Base-by-base conservation (phyloP, 306 rosid species). In the Cucumis hystrix region DNA sequence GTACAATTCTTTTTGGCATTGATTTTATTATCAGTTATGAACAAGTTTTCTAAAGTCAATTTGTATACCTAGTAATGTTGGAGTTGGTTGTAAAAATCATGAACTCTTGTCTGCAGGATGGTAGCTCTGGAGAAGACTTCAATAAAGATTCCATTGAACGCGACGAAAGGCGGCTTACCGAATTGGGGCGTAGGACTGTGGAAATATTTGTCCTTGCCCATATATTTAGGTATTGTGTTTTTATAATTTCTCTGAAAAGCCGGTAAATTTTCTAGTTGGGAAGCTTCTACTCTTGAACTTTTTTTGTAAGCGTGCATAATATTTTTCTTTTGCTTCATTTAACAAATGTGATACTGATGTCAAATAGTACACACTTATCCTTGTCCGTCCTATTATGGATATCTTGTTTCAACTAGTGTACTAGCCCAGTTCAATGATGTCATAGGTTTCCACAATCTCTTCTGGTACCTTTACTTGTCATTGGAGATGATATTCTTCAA, bases 161-260 rank as follows among this genome's bases (percentile, higher is more conserved):
- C 21, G 99, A 92, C 85, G 98, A 96, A 88, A 88, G 96, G 83
- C 97, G 93, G 76, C 97, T 96, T 65, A 92, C 98, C 20, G 98
- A 96, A 85, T 82, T 96, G 84, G 99, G 99, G 69, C 97, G 98
- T 40, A 92, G 97, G 83, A 96, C 98, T 85, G 93, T 96, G 79
- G 99, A 96, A 86, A 96, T 96, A 86, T 96, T 92, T 91, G 96
- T 91, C 81, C 98, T 96, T 84, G 94, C 92, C 23, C 98, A 96
- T 82, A 91, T 96, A 69, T 96, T 88, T 85, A 92, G 98, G 99
- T 96, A 83, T 23, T 17, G 30, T 20, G 49, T 61, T 60, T 37
- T 74, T 45, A 10, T 43, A 47, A 45, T 15, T 15, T 66, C 51
- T 30, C 8, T 77, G 30, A 7, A 21, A 39, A 20, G 21, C 40